A percentile compares a stretch with the other conserved stretches of the same genome.
Conservation (phyloP, 2,329 filamentous ascomycete genomes). For the Hypoxylon sp. region DNA sequence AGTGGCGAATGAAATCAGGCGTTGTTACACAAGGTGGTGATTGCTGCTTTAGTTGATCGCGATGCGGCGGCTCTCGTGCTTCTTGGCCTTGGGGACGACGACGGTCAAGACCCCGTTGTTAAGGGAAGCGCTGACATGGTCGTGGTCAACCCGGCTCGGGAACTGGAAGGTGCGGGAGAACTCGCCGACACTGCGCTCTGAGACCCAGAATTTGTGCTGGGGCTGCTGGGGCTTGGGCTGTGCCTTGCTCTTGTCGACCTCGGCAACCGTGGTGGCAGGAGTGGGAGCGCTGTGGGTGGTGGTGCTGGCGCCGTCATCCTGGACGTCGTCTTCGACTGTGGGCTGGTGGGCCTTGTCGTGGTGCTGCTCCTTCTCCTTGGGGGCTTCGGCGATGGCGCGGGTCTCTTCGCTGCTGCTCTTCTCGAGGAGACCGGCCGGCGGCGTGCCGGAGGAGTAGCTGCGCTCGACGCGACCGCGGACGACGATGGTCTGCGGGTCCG, state of each 20-base stretch:
- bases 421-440: constrained; percentile 63
- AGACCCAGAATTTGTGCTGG: constrained; percentile 74
- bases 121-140: constrained; percentile 70
- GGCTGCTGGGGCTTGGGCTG: constrained; percentile 38
- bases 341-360: constrained; percentile 63
- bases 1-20: background rate
- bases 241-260: constrained; percentile 51
- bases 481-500: constrained; percentile 77
- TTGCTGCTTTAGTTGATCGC: constrained; percentile 58
- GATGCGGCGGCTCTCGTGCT: constrained; percentile 68
- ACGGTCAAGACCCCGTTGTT: constrained; percentile 75
- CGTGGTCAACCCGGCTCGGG: constrained; percentile 71
- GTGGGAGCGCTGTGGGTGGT: constrained; percentile 36
- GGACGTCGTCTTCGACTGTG: constrained; percentile 73
- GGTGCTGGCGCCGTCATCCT: constrained; percentile 42
- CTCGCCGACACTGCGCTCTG: constrained; percentile 73
- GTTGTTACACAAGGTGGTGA: background rate
- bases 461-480: constrained; percentile 78
- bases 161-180: constrained; percentile 78
- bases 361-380: constrained; percentile 33
- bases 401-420: constrained; percentile 36
- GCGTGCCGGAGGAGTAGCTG: constrained; percentile 66
- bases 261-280: constrained; percentile 48
- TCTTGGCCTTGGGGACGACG: constrained; percentile 73
- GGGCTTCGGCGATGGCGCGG: constrained; percentile 56